Evolutionary conservation across 768 basidiomycete species (phyloP).

Genomic region (Kwoniella mangroviensis): DNA sequence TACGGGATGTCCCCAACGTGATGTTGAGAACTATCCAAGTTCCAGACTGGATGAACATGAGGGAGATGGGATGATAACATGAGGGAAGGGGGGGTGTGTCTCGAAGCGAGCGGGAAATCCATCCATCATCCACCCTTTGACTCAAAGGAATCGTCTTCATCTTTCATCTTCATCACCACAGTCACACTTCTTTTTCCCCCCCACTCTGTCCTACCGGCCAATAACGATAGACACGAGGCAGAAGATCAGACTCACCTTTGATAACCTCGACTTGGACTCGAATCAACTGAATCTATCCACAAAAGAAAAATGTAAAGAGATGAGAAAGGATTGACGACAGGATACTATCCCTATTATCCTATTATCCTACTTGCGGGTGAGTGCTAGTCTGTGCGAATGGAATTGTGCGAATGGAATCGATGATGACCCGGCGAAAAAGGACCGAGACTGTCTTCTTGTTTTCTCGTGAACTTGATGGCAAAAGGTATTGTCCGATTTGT

Average conservation of each 20-base stretch:
- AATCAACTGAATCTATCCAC: background rate
- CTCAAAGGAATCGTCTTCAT: background rate
- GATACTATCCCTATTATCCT: background rate
- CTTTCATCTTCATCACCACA: background rate
- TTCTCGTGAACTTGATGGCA: background rate
- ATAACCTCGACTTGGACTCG: conserved; percentile 7
- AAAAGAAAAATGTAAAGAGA: background rate
- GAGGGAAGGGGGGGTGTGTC: background rate
- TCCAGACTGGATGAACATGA: background rate
- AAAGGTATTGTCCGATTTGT: background rate
- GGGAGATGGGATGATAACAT: background rate
- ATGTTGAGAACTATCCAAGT: background rate
- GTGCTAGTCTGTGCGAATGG: conserved; percentile 2
- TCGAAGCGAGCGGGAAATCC: background rate
- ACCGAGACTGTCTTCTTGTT: background rate
- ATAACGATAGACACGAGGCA: background rate
- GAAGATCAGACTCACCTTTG: background rate
- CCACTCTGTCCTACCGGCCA: background rate
- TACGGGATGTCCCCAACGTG: background rate
- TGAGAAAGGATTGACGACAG: background rate
- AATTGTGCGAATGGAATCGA: background rate
- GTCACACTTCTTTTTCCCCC: background rate
- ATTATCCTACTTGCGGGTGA: background rate
- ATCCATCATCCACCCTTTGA: background rate
- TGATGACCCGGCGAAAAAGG: background rate